Conservation (phyloP, 148 eudicot genomes). For the Vaccinium vitisidaea region DNA sequence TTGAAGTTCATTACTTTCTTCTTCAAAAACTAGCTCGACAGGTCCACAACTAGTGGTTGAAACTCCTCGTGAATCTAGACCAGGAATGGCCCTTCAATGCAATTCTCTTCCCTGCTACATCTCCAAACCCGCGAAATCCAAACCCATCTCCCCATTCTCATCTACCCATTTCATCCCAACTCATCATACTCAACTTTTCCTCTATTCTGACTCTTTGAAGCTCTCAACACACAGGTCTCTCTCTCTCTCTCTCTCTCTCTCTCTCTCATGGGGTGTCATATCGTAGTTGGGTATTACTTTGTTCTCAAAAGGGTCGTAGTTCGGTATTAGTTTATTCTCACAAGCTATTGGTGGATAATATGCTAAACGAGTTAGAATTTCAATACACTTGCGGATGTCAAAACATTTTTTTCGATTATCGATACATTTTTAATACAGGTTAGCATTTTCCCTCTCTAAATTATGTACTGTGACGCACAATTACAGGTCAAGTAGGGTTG, state of each 20-base stretch:
- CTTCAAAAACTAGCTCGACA: neutral
- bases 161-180: constrained; percentile 22
- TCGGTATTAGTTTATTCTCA: no score
- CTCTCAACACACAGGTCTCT: constrained; percentile 35
- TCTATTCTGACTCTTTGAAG: constrained; percentile 23
- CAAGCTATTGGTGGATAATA: no score
- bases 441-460: neutral
- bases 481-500: constrained; percentile 36
- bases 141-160: constrained; percentile 21
- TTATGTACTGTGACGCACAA: neutral
- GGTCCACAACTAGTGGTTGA: neutral
- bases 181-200: constrained; percentile 14
- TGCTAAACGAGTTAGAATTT: no score
- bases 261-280: no score
- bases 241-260: constrained; percentile 5
- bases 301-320: no score
- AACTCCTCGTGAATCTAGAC: neutral
- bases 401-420: no score
- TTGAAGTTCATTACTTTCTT: neutral
- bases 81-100: constrained; percentile 34
- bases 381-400: no score
- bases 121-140: constrained; percentile 25
- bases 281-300: neutral
- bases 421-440: no score
- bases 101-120: constrained; percentile 27